Percentiles rank a stretch among this genome's conserved stretches.
These are phyloP conservation scores for Malus hybrid DNA, from an alignment of 331 rosid genomes.

Conservation along the genomic window DNA sequence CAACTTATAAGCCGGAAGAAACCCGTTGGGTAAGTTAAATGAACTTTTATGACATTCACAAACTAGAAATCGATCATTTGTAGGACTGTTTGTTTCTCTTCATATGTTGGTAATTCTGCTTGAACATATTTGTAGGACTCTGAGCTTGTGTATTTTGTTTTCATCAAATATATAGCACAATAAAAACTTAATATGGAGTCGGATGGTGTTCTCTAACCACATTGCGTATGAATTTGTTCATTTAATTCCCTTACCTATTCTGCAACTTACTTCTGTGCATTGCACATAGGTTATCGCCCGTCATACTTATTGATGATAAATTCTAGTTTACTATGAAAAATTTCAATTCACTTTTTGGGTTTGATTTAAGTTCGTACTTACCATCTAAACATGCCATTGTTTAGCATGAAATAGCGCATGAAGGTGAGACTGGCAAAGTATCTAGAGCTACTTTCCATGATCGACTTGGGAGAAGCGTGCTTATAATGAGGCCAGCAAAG, in stretches of 20 bases:
- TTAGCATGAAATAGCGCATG: constrained; percentile 84
- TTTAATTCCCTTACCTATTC: neutral
- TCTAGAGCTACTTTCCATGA: constrained; percentile 75
- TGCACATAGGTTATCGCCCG: neutral
- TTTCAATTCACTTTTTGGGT: neutral
- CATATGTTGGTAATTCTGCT: neutral
- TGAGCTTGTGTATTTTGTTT: neutral
- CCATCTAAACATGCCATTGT: constrained; percentile 8
- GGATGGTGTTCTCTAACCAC: neutral
- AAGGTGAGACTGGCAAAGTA: constrained; percentile 92
- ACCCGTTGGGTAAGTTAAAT: constrained; percentile 66
- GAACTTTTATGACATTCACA: neutral
- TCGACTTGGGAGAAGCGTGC: constrained; percentile 75
- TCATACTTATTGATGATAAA: neutral
- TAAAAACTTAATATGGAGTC: neutral
- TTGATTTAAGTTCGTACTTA: constrained; percentile 10
- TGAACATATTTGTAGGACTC: neutral
- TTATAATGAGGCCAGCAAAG: constrained; percentile 84
- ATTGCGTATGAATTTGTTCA: neutral
- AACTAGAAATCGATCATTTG: neutral
- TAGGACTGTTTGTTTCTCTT: neutral
- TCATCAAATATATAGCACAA: neutral
- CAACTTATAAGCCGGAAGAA: constrained; percentile 76
- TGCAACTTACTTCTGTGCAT: neutral
- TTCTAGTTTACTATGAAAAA: neutral